phyloP scores from a whole-genome alignment of 1,284 basidiomycete genomes.

The Malassezia cuniculi region DNA sequence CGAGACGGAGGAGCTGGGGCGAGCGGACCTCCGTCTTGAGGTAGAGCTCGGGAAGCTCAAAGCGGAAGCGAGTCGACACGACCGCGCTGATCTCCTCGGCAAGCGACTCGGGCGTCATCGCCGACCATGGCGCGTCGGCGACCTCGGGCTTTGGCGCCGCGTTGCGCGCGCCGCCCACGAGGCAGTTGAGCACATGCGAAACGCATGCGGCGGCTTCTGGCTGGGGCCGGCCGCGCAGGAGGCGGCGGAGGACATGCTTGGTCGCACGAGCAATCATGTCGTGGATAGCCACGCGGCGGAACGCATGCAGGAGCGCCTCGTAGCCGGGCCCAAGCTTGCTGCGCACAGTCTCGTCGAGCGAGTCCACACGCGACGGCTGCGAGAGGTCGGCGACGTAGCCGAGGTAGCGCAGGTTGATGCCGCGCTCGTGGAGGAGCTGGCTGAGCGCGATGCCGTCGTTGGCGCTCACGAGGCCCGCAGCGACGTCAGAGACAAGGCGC shows the following conservation, averaged over 20 bases:
- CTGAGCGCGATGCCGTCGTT: conserved; percentile 50
- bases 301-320: conserved; percentile 33
- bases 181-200: conserved; percentile 54
- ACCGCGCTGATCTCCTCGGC: conserved; percentile 46
- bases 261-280: conserved; percentile 53
- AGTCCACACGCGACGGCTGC: conserved; percentile 46
- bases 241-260: conserved; percentile 50
- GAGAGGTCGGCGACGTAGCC: conserved; percentile 47
- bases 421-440: conserved; percentile 50
- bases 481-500: conserved; percentile 48
- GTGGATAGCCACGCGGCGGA: conserved; percentile 47
- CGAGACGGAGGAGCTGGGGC: conserved; percentile 50
- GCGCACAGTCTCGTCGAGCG: conserved; percentile 31
- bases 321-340: conserved; percentile 34
- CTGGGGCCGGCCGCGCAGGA: conserved; percentile 28
- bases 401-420: conserved; percentile 55
- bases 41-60: conserved; percentile 46
- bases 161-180: conserved; percentile 49
- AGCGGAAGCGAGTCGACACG: conserved; percentile 49
- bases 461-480: conserved; percentile 47
- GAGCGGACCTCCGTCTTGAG: conserved; percentile 44
- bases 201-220: conserved; percentile 24
- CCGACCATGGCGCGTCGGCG: conserved; percentile 45
- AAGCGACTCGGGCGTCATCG: conserved; percentile 49
- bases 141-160: conserved; percentile 45